Base-by-base conservation (phyloP, 2,329 filamentous ascomycete species). In the Xylaria digitata region DNA sequence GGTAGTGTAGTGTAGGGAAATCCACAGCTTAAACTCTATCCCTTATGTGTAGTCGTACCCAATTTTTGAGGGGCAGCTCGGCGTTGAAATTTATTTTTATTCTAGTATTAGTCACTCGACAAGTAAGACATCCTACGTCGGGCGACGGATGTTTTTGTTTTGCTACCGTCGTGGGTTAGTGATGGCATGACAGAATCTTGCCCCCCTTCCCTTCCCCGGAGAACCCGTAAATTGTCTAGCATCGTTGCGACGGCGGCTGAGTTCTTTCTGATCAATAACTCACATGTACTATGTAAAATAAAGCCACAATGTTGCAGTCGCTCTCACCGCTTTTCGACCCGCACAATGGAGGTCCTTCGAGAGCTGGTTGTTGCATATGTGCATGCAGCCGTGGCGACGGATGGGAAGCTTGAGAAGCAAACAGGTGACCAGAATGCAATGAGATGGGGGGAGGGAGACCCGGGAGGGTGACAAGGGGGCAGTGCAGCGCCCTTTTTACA, bases 241-340 rank as follows among this genome's bases (percentile, higher is more conserved):
- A 37, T 37, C 50, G 43, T 46, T 17, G 46, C 32, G 30, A 49
- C 30, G 19, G 37, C 40, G 23, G 37, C 46, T 50, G 40, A 50
- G 17, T 7, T 48, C 13, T 8, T 17, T 13, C 21, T 21, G 6
- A 49, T 43, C 15, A 15, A 42, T 43, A 23, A 37, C 17, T 26
- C 21, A 42, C 9, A 57, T 21, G 19, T 46, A 13, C 8, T 37
- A 11, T 9, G 5, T 37, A 37, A 13, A 37, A 13, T 46, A 26
- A 61, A 53, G 48, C 57, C 49, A 55, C 52, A 15, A 42, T 53
- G 37, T 40, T 40, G 37, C 37, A 9, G 37, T 26, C 19, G n/a
- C 55, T 34, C 61, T 68, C 67, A 70, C 67, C 67, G 67, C 67
- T 61, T 45, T 50, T 68, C 62, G 42, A 68, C 54, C 59, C 59